A percentile compares a stretch with the other conserved stretches of the same genome.
These are phyloP conservation scores for Cajanus cajan DNA, from an alignment of 306 rosid species.

Conservation along the genomic window DNA sequence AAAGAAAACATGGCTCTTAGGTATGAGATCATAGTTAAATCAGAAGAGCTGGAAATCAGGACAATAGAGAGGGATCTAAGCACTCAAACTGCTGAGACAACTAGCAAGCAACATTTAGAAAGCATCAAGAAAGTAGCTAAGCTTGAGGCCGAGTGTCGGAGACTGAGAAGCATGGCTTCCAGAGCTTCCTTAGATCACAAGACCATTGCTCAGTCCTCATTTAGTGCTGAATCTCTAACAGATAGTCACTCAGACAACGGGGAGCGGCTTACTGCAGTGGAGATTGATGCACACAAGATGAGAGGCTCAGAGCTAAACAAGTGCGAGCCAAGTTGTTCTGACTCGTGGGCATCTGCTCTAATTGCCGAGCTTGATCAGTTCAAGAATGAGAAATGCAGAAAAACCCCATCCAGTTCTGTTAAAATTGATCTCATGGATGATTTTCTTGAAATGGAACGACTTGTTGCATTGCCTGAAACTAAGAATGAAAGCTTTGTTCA, in stretches of 20 bases:
- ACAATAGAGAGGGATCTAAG: slow-evolving; percentile 92
- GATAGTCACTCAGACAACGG: slow-evolving; percentile 78
- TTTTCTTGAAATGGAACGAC: slow-evolving; percentile 95
- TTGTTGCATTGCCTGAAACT: slow-evolving; percentile 65
- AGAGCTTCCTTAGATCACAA: slow-evolving; percentile 56
- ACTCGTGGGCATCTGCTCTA: slow-evolving; percentile 76
- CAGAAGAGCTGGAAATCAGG: slow-evolving; percentile 76
- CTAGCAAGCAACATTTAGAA: slow-evolving; percentile 92
- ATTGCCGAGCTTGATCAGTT: slow-evolving; percentile 82
- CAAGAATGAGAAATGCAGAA: slow-evolving; percentile 65
- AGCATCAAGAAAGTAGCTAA: slow-evolving; percentile 87
- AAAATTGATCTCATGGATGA: slow-evolving; percentile 90
- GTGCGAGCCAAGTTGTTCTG: slow-evolving; percentile 61
- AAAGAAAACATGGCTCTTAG: slow-evolving; percentile 71
- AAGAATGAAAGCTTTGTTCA: slow-evolving; percentile 39
- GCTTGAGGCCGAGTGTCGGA: slow-evolving; percentile 92
- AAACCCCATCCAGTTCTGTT: slow-evolving; percentile 50
- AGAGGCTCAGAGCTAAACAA: slow-evolving; percentile 53
- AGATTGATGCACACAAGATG: slow-evolving; percentile 44
- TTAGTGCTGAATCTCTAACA: slow-evolving; percentile 65
- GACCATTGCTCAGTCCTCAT: slow-evolving; percentile 60
- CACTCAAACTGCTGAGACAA: slow-evolving; percentile 87
- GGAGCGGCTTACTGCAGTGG: slow-evolving; percentile 53
- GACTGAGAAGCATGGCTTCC: slow-evolving; percentile 52
- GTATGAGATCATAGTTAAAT: slow-evolving; percentile 60